Evolutionary conservation across 208 protist genomes (phyloP).

Genomic region (Zelonia costaricensis): DNA sequence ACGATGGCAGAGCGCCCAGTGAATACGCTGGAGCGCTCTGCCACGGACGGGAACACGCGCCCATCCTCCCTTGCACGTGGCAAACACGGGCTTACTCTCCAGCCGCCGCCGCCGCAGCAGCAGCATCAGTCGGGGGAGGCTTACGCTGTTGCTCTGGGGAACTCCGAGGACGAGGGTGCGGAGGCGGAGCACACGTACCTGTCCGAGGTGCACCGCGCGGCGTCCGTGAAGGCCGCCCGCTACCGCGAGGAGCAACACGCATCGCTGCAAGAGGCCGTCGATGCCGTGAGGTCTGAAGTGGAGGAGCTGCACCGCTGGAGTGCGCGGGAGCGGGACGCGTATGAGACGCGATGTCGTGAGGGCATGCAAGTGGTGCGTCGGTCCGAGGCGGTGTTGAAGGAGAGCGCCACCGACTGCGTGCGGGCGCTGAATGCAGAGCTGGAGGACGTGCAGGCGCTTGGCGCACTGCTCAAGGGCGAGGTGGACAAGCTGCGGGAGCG

Average conservation of each 20-base stretch:
- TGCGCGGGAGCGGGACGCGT: constrained; percentile 69
- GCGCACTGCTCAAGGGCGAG: constrained; percentile 63
- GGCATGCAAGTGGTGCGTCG: constrained; percentile 68
- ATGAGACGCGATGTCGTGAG: constrained; percentile 59
- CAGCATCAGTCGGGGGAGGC: not conserved
- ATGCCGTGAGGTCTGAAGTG: constrained; percentile 49
- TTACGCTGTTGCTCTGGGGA: not conserved
- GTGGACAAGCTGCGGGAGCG: constrained; percentile 61
- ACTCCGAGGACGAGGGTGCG: not conserved
- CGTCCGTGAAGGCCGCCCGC: constrained; percentile 54
- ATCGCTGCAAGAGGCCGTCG: constrained; percentile 53
- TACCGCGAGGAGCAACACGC: constrained; percentile 51
- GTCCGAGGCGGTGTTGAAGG: constrained; percentile 67
- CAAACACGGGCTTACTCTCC: not conserved
- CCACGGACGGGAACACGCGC: not conserved
- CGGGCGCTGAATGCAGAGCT: constrained; percentile 76
- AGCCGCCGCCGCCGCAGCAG: not conserved
- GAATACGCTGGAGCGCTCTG: constrained; percentile 1
- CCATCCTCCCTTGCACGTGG: no score
- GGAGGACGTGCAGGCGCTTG: constrained; percentile 76
- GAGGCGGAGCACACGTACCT: constrained; percentile 6
- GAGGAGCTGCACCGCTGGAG: constrained; percentile 57
- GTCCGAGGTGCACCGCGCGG: constrained; percentile 55
- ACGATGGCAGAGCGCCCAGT: constrained; percentile 17
- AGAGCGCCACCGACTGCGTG: constrained; percentile 72